Base-by-base conservation (phyloP, 306 rosid genomes). In the Medicago ruthenica region DNA sequence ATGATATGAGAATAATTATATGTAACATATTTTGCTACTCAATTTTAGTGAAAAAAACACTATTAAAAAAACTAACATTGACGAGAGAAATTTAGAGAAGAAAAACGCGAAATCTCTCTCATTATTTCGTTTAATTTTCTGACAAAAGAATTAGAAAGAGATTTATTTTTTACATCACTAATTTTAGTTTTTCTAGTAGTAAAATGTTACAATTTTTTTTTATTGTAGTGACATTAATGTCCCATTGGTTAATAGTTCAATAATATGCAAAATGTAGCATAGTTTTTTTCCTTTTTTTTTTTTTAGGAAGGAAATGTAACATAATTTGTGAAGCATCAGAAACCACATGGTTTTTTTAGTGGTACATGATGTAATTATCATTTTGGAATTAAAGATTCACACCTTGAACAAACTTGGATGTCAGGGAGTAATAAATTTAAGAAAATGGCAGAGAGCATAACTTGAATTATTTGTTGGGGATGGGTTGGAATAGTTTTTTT, bases 361-460 rank as follows among this genome's bases (percentile, higher is more conserved):
- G 51, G 80, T 54, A 15, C 80, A 76, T 69, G 73, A 65, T 54
- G 42, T 57, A 55, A 17, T 59, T 31, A 61, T 27, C 4, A 64
- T 41, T 58, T 83, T 82, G 78, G 13, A 71, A 79, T 79, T 50
- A 75, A 80, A 78, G 82, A 78, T 61, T 51, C 63, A 57, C 37
- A 34, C 4, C 55, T 74, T 75, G 86, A 81, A 83, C 47, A 51
- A 77, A 72, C 73, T 59, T 77, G 79, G 36, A 54, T 73, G 86
- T 84, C 85, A 84, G 89, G 14, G 55, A 74, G 74, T 15, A 51
- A 82, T 55, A 55, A 55, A 81, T 53, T 63, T 22, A 76, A 11
- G 84, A 68, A 71, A 88, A 86, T 70, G 76, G 80, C 85, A 80
- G 85, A 57, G 63, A 69, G 71, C 70, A 67, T 48, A 80, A 62